Evolutionary conservation across 1,284 basidiomycete genomes (phyloP), one percentile per base, ranked within the genome.

Genomic region (Marasmius tenuissimus): DNA sequence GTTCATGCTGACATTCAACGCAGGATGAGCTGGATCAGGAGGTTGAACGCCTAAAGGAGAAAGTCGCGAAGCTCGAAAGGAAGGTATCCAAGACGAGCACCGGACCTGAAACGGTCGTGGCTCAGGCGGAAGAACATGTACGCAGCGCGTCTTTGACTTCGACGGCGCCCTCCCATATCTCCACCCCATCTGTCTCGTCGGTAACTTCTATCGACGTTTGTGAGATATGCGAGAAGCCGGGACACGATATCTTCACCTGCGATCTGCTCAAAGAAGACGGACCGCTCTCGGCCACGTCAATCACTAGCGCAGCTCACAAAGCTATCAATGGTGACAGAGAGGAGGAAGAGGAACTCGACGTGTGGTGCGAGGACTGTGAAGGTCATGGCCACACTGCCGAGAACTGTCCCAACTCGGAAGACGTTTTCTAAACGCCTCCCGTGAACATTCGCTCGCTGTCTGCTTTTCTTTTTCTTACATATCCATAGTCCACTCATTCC

Each of bases 11-110:
- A 45, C 38, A 49, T 58, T 63, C 53, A 55, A 51, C 48, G 52
- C 61, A 90, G 85, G 95, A 96, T 71, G 95, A 96, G 70, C 86
- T 97, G 42, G 95, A 97, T 72, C 88, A 88, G 68, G 92, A 95
- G 69, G 76, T 96, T 45, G 87, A 92, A 66, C 83, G 85, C 3
- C 77, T 92, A 52, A 91, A 92, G 68, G 87, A 89, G 22, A 89
- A 88, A 67, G 74, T 89, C 48, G 71, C 82, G 7, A 81, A 84
- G 53, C 51, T 40, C 9, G 80, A 85, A 64, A 89, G 85, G 73
- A 88, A 88, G 68, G 74, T 78, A 4, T 83, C 84, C 38, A 88
- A 85, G 71, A 78, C 74, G 40, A 77, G 76, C 60, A 72, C 67
- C 6, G 85, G 85, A 37, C 70, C 66, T 22, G 78, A 77, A 59